These are phyloP conservation scores for Russula abietina DNA, from an alignment of 768 basidiomycete genomes.

Conservation along the genomic window DNA sequence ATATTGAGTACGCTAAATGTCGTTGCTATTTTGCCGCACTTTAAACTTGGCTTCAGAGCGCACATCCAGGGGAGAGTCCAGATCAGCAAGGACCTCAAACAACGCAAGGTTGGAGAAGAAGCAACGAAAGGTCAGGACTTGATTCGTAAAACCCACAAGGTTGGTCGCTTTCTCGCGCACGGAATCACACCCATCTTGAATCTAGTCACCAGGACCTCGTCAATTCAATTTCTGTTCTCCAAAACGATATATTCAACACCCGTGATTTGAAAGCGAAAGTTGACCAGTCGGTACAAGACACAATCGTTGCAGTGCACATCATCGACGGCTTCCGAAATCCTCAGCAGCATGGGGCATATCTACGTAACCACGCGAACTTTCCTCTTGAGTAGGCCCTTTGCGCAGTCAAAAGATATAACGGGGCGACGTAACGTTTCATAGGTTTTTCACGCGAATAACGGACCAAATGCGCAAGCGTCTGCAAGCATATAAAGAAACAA, in stretches of 20 bases:
- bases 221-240: conserved; percentile 54
- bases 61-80: conserved; percentile 74
- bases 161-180: conserved; percentile 26
- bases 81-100: conserved; percentile 72
- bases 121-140: conserved; percentile 66
- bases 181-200: neutral
- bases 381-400: conserved; percentile 60
- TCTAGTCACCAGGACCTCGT: conserved; percentile 50
- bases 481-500: conserved; percentile 73
- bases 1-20: conserved; percentile 53
- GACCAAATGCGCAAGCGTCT: conserved; percentile 66
- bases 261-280: conserved; percentile 69
- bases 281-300: conserved; percentile 75
- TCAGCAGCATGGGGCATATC: conserved; percentile 59
- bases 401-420: neutral
- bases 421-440: conserved; percentile 27
- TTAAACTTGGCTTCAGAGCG: conserved; percentile 36
- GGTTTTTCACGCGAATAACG: conserved; percentile 68
- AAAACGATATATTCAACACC: conserved; percentile 59
- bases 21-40: conserved; percentile 7
- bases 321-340: conserved; percentile 75
- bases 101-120: conserved; percentile 70
- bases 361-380: conserved; percentile 77
- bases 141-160: conserved; percentile 63
- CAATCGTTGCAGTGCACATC: conserved; percentile 68